Conservation (phyloP, 73 alveolate species). For the Paramecium sonneborni region DNA sequence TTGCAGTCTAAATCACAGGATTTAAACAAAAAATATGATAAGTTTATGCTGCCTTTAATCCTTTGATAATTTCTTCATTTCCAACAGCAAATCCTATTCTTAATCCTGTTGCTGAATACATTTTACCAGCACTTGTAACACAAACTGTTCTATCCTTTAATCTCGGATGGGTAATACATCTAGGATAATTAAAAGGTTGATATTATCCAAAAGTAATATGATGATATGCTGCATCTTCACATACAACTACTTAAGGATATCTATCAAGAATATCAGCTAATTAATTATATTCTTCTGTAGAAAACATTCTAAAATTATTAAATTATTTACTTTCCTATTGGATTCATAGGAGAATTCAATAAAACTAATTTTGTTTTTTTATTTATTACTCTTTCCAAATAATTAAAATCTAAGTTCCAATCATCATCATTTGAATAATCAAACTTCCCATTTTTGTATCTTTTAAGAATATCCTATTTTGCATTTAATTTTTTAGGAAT, state of each 20-base stretch:
- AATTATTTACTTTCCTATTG: slow-evolving; percentile 77
- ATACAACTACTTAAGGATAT: slow-evolving; percentile 74
- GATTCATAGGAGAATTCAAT: slow-evolving; percentile 88
- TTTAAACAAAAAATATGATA: slow-evolving; percentile 69
- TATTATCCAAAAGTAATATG: slow-evolving; percentile 78
- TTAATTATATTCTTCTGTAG: slow-evolving; percentile 74
- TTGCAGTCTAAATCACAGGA: slow-evolving; percentile 56
- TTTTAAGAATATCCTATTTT: background rate
- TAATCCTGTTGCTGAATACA: slow-evolving; percentile 89
- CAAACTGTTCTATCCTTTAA: slow-evolving; percentile 82
- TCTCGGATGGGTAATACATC: slow-evolving; percentile 73
- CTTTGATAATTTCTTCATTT: slow-evolving; percentile 72
- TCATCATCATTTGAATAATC: background rate
- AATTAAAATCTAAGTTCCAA: slow-evolving; percentile 80
- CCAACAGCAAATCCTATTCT: slow-evolving; percentile 92
- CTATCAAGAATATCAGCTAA: slow-evolving; percentile 77
- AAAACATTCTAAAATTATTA: slow-evolving; percentile 58
- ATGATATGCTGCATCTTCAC: slow-evolving; percentile 91
- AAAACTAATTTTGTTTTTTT: slow-evolving; percentile 77
- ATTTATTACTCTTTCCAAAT: slow-evolving; percentile 70
- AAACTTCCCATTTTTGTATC: slow-evolving; percentile 46
- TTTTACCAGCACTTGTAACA: slow-evolving; percentile 86
- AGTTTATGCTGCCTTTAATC: slow-evolving; percentile 66
- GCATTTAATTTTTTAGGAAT: slow-evolving; percentile 43
- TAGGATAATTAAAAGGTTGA: slow-evolving; percentile 69